These are phyloP conservation scores for Termitomyces sp. DNA, from an alignment of 768 basidiomycete species.

Conservation along the genomic window DNA sequence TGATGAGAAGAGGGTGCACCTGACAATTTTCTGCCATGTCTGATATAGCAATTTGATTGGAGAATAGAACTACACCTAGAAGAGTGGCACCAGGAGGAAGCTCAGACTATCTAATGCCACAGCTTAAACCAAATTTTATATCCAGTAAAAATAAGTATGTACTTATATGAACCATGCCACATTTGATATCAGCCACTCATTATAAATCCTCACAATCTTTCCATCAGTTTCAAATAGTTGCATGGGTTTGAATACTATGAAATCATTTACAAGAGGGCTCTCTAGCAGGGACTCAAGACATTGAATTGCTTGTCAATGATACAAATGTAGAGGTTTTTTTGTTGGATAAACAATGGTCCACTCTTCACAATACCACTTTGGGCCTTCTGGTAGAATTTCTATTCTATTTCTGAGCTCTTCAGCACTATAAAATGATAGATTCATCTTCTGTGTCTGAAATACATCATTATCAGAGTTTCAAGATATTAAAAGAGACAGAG, in stretches of 20 bases:
- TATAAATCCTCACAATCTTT: slow-evolving; percentile 13
- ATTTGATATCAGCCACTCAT: slow-evolving; percentile 19
- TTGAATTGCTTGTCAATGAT: slow-evolving; percentile 23
- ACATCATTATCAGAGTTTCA: too few relatives aligned
- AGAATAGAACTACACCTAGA: slow-evolving; percentile 11
- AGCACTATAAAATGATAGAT: too few relatives aligned
- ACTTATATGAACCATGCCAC: slow-evolving; percentile 20
- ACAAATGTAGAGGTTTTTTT: slow-evolving; percentile 21
- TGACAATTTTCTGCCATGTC: slow-evolving; percentile 10
- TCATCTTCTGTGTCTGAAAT: not conserved
- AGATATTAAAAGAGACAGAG: too few relatives aligned
- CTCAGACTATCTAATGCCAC: slow-evolving; percentile 2
- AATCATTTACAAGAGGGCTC: slow-evolving; percentile 20
- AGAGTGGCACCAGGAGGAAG: slow-evolving; percentile 14
- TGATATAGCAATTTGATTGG: slow-evolving; percentile 17
- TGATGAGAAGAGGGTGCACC: slow-evolving; percentile 12
- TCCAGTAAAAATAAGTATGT: not conserved
- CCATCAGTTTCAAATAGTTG: slow-evolving; percentile 10
- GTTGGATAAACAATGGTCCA: slow-evolving; percentile 15
- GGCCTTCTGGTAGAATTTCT: slow-evolving; percentile 25
- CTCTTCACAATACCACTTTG: slow-evolving; percentile 18
- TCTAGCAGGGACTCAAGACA: slow-evolving; percentile 24
- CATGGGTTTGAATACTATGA: slow-evolving; percentile 17
- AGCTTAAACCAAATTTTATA: not conserved
- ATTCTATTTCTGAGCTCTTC: not conserved